Evolutionary conservation across 768 basidiomycete genomes (phyloP).

Genomic region (Pleurotus djamor): DNA sequence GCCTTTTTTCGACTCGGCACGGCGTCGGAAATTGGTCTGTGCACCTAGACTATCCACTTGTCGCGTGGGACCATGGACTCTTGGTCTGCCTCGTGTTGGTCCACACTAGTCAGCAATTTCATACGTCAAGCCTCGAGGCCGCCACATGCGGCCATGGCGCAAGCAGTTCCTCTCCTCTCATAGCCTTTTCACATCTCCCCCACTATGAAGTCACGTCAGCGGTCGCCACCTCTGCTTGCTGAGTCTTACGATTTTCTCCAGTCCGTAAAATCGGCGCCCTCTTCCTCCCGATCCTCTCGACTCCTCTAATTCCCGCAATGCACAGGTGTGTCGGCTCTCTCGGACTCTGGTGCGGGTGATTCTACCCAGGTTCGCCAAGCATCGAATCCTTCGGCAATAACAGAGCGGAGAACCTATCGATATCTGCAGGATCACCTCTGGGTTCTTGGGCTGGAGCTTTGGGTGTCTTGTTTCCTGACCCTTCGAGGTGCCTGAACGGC

Average conservation of each 20-base stretch:
- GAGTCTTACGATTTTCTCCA: not conserved
- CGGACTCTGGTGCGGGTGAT: not conserved
- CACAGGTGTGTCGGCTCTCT: constrained; percentile 4
- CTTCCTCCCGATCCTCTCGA: not conserved
- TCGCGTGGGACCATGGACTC: not conserved
- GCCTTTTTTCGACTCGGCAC: not conserved
- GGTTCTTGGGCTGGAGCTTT: not conserved
- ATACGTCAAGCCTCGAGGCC: constrained; percentile 3
- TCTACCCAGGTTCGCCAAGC: not conserved
- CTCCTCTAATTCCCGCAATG: not conserved
- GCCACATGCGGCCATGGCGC: constrained; percentile 4
- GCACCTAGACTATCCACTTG: not conserved
- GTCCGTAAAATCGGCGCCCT: not conserved
- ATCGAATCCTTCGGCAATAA: not conserved
- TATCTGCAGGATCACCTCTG: not conserved
- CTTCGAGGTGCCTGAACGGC: not conserved
- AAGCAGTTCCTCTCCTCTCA: not conserved
- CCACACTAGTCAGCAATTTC: constrained; percentile 4
- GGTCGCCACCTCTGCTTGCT: not conserved
- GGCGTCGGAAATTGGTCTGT: not conserved
- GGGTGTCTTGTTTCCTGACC: not conserved
- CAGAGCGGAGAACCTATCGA: not conserved
- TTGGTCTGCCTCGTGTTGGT: constrained; percentile 4
- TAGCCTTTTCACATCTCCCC: not conserved
- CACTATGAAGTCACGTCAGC: not conserved